Conservation (phyloP, 2,329 filamentous ascomycete species). For the Fusarium camptoceras region DNA sequence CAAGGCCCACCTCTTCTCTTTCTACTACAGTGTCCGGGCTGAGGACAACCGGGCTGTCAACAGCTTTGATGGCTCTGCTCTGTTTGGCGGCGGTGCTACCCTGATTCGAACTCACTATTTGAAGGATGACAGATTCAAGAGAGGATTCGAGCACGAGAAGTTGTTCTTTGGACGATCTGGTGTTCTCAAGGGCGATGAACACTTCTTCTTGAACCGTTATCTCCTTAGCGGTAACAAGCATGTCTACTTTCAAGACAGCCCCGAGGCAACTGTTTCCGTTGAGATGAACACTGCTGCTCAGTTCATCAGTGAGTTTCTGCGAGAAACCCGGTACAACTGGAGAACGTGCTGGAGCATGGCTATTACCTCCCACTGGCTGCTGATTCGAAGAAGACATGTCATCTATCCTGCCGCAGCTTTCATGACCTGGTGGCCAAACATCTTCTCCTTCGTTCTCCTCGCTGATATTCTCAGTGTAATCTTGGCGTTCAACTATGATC, state of each 20-base stretch:
- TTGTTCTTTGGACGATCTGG: slow-evolving; percentile 22
- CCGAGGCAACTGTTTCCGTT: background rate
- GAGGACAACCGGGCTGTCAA: slow-evolving; percentile 14
- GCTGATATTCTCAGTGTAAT: background rate
- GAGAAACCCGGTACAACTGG: slow-evolving; percentile 7
- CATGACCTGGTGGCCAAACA: background rate
- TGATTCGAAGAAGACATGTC: background rate
- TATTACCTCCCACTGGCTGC: background rate
- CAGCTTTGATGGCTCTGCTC: slow-evolving; percentile 17
- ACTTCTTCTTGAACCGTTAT: slow-evolving; percentile 26
- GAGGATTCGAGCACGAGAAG: slow-evolving; percentile 19
- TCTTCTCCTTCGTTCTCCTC: background rate
- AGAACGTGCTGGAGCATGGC: background rate
- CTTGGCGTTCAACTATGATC: background rate
- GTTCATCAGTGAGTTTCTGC: slow-evolving; percentile 19
- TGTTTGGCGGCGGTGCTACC: slow-evolving; percentile 12
- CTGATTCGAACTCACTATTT: slow-evolving; percentile 14
- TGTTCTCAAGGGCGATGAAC: slow-evolving; percentile 21
- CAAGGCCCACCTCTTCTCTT: slow-evolving; percentile 14
- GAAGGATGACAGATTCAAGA: slow-evolving; percentile 4
- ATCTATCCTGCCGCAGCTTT: background rate
- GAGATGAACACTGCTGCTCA: background rate
- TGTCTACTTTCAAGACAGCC: slow-evolving; percentile 21
- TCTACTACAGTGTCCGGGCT: slow-evolving; percentile 5
- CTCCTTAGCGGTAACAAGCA: slow-evolving; percentile 10